A percentile compares a stretch with the other conserved stretches of the same genome.
phyloP scores from a whole-genome alignment of 139 green algal genomes.

The Auxenochlorella pyrenoidosa region DNA sequence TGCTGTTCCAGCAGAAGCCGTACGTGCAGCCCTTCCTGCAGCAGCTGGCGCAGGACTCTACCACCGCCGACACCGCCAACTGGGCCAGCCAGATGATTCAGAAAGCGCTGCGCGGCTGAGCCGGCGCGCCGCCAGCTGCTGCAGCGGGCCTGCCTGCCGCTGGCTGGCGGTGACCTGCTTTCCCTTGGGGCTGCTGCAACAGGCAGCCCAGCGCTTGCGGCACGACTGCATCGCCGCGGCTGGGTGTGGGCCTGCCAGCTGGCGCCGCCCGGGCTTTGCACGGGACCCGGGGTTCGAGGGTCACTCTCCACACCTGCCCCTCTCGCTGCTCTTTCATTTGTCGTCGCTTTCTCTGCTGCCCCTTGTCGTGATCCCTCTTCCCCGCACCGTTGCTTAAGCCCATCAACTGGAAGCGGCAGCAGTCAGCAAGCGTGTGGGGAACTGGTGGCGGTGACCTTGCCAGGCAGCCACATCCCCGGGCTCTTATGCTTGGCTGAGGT shows the following conservation, averaged over 20 bases:
- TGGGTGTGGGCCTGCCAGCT: neutral
- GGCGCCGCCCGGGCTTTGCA: neutral
- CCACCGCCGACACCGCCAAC: conserved; percentile 30
- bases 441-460: too few relatives aligned
- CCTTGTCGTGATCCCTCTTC: neutral
- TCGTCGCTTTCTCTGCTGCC: neutral
- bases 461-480: too few relatives aligned
- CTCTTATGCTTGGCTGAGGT: too few relatives aligned
- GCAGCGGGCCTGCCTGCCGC: too few relatives aligned
- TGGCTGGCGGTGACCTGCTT: too few relatives aligned
- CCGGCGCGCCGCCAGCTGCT: too few relatives aligned
- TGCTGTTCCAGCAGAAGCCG: conserved; percentile 56
- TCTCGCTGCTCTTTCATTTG: neutral
- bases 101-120: conserved; percentile 19
- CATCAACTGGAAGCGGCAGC: too few relatives aligned
- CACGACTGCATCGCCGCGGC: too few relatives aligned
- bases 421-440: too few relatives aligned
- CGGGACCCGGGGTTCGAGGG: neutral
- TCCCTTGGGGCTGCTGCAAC: neutral
- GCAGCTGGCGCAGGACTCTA: conserved; percentile 28
- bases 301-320: neutral
- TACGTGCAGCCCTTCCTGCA: conserved; percentile 56
- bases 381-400: neutral
- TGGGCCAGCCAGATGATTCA: conserved; percentile 48
- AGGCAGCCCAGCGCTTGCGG: too few relatives aligned